Base-by-base conservation (phyloP, 257 asterid species). In the Scutellaria barbata region DNA sequence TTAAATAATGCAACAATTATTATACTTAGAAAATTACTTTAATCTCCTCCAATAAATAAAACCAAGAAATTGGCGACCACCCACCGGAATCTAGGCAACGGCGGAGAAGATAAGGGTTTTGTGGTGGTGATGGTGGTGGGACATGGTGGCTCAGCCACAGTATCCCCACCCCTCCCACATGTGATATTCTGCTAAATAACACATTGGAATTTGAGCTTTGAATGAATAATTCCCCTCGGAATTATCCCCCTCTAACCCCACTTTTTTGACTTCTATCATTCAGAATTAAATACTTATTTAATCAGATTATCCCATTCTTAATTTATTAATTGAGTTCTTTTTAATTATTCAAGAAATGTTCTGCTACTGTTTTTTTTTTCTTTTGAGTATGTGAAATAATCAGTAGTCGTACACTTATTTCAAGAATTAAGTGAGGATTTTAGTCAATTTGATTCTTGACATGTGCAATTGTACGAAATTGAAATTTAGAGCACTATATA, bases 151-250 rank as follows among this genome's bases (percentile, higher is more conserved):
- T 65, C 61, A 40, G 77, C 69, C 46, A 35, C 47, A 41, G 25
- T 1, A 37, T 8, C 40, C 17, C 39, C 52, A 11, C 51, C 53
- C 65, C 18, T 1, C 33, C 12, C 71, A 70, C 92, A 83, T 76
- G 90, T 86, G 87, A 83, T 72, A 56, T 78, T 81, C 85, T 83
- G 86, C 80, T 60, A 78, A 76, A 68, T 46, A 63, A 78, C 59
- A 53, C 82, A 71, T 89, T 53, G 93, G 61, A 79, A 52, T 46
- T 71, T 48, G 96, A 85, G 88, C 89, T 80, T 83, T 88, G 88
- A 82, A 80, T 72, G 78, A 69, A 77, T 80, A 81, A 81, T 77
- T 79, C 56, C 82, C 81, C 86, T 85, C 78, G 84, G 66, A 85
- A 76, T 81, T 74, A 77, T 16, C 77, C 77, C 76, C 61, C 33